Evolutionary conservation across 768 basidiomycete species (phyloP).

Genomic region (Zangia roseola): DNA sequence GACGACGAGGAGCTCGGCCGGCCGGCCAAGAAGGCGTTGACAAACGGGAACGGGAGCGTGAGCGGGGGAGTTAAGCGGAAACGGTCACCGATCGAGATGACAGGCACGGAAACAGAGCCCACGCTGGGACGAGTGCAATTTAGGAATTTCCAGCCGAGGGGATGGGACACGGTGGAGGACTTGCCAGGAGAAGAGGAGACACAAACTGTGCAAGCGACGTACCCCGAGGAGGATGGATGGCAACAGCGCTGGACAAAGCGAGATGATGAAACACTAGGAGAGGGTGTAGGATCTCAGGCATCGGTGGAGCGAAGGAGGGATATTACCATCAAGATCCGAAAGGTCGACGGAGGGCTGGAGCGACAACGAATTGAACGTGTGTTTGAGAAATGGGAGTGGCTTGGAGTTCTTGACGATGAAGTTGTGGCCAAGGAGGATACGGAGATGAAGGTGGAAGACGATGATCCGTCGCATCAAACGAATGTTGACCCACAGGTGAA

Average conservation of each 20-base stretch:
- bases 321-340: conserved; percentile 57
- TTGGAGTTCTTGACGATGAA: conserved; percentile 6
- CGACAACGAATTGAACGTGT: conserved; percentile 69
- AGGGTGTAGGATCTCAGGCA: conserved; percentile 32
- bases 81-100: conserved; percentile 29
- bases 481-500: conserved; percentile 5
- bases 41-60: conserved; percentile 24
- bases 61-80: conserved; percentile 39
- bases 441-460: conserved; percentile 31
- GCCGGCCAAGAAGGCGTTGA: conserved; percentile 24
- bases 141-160: conserved; percentile 65
- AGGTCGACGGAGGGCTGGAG: conserved; percentile 56
- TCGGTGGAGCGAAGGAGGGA: conserved; percentile 46
- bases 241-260: conserved; percentile 43
- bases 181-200: conserved; percentile 42
- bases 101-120: conserved; percentile 3
- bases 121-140: conserved; percentile 39
- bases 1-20: conserved; percentile 57
- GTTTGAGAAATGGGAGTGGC: conserved; percentile 69
- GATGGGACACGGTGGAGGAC: conserved; percentile 58
- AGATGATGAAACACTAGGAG: conserved; percentile 26
- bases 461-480: conserved; percentile 1
- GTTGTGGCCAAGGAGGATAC: conserved; percentile 18
- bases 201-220: conserved; percentile 36
- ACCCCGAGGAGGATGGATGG: conserved; percentile 45